Conservation (phyloP, 805 yeast species). For the Candida ipomoeae region DNA sequence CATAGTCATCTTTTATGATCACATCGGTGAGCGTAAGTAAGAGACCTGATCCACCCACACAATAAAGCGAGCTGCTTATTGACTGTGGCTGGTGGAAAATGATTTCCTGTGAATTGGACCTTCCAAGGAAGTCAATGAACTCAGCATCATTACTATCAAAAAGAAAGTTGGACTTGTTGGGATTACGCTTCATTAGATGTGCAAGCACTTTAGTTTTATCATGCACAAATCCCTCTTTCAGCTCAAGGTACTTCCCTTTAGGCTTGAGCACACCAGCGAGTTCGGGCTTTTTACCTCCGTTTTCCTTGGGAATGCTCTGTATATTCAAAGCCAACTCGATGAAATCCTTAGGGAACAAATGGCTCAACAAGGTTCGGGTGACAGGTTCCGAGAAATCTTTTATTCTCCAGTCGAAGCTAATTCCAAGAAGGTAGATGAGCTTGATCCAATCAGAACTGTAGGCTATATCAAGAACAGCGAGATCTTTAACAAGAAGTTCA, state of each 20-base stretch:
- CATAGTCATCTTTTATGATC: conserved; percentile 27
- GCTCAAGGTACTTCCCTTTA: background rate
- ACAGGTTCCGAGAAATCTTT: conserved; percentile 32
- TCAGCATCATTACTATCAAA: conserved; percentile 13
- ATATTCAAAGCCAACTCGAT: conserved; percentile 1
- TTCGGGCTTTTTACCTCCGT: background rate
- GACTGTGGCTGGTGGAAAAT: conserved; percentile 24
- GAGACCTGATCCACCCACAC: conserved; percentile 51
- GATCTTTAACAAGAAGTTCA: conserved; percentile 29
- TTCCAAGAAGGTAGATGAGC: conserved; percentile 41
- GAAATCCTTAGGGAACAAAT: conserved; percentile 4
- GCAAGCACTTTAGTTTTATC: conserved; percentile 3
- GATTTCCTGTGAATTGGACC: conserved; percentile 9
- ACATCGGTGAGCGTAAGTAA: conserved; percentile 45
- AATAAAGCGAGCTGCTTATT: conserved; percentile 31
- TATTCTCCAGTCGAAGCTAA: conserved; percentile 48
- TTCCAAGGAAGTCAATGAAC: conserved; percentile 11
- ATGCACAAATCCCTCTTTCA: conserved; percentile 1
- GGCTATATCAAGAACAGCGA: conserved; percentile 35
- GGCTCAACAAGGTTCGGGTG: conserved; percentile 11
- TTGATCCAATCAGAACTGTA: conserved; percentile 50
- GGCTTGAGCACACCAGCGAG: background rate
- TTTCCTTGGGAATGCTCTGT: background rate
- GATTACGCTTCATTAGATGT: conserved; percentile 1
- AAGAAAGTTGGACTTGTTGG: conserved; percentile 10